Conservation (phyloP, 2,329 filamentous ascomycete genomes). For the Aspergillus puulaauensis region DNA sequence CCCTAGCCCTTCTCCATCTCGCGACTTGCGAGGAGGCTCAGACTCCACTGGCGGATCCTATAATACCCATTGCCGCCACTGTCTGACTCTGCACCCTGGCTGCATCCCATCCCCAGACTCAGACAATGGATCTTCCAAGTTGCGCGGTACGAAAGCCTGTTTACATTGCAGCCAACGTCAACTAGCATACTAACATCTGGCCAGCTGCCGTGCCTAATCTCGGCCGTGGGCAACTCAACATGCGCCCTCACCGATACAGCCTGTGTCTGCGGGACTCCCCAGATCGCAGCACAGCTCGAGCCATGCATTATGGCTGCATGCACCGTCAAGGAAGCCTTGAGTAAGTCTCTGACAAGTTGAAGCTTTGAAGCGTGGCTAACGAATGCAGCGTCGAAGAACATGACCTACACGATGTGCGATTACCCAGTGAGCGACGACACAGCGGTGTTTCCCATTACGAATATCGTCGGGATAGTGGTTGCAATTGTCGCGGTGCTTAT, state of each 20-base stretch:
- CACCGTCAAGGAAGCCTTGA: background rate
- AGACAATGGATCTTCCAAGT: background rate
- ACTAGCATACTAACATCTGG: background rate
- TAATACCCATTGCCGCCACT: too few species aligned
- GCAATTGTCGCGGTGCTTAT: background rate
- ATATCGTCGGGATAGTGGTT: background rate
- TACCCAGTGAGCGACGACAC: background rate
- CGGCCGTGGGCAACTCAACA: constrained; percentile 1
- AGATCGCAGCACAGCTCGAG: background rate
- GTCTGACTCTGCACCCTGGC: too few species aligned
- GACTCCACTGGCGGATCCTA: too few species aligned
- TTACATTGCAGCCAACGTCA: background rate
- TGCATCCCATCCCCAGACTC: too few species aligned
- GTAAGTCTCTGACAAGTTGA: background rate
- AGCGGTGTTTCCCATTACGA: background rate
- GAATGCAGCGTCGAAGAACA: background rate
- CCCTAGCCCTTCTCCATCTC: too few species aligned
- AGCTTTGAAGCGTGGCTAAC: background rate
- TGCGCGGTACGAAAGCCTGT: background rate
- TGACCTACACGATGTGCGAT: background rate
- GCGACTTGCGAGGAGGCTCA: too few species aligned
- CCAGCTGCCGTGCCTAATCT: background rate
- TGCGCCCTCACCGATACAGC: background rate
- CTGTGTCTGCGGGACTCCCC: background rate
- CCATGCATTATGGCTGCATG: background rate